A percentile compares a stretch with the other conserved stretches of the same genome.
Evolutionary conservation across 805 yeast genomes (phyloP).

Genomic region (Kazachstania kunashirensis): DNA sequence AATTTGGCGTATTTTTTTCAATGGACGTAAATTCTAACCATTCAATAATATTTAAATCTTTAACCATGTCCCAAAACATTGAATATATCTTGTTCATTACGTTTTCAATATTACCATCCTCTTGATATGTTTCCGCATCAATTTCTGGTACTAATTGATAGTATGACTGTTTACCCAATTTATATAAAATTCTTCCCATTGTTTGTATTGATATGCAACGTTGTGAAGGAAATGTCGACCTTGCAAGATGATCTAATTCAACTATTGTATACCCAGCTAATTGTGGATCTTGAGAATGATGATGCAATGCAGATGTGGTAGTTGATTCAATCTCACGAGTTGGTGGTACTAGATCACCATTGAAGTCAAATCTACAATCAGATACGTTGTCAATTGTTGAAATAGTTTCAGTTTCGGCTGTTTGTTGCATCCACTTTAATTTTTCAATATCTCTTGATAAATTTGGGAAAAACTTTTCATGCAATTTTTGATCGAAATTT

Average conservation of each 20-base stretch:
- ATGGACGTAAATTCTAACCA: conserved; percentile 59
- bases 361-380: conserved; percentile 79
- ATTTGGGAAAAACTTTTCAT: conserved; percentile 81
- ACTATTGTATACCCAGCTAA: conserved; percentile 86
- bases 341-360: conserved; percentile 65
- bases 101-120: conserved; percentile 32
- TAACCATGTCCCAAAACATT: conserved; percentile 62
- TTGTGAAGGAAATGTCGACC: conserved; percentile 78
- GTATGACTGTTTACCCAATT: conserved; percentile 55
- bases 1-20: conserved; percentile 49
- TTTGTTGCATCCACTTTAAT: conserved; percentile 85
- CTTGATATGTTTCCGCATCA: conserved; percentile 30
- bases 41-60: conserved; percentile 52
- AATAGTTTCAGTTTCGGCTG: conserved; percentile 28
- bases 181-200: conserved; percentile 76
- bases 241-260: conserved; percentile 68
- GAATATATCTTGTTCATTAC: conserved; percentile 31
- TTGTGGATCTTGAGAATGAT: conserved; percentile 81
- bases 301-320: conserved; percentile 67
- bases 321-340: conserved; percentile 40
- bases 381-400: conserved; percentile 38
- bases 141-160: conserved; percentile 43
- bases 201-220: conserved; percentile 80
- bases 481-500: conserved; percentile 65
- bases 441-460: conserved; percentile 74